Evolutionary conservation across 441 rosid species (phyloP).

Genomic region (Theobroma grandiflorum): DNA sequence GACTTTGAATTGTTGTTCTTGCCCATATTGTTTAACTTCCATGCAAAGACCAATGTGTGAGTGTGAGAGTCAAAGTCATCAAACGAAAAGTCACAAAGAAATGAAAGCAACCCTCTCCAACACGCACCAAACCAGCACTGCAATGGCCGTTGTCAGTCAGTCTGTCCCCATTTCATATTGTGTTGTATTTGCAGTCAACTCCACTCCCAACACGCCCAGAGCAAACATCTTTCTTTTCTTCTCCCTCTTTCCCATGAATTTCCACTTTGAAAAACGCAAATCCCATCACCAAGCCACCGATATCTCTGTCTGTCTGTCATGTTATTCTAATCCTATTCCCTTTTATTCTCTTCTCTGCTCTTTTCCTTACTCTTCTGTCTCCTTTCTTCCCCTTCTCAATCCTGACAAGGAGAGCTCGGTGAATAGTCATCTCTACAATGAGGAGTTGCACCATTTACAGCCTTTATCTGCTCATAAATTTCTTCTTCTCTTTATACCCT

Average conservation of each 20-base stretch:
- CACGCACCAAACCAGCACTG: no score
- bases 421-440: not conserved
- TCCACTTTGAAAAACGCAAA: not conserved
- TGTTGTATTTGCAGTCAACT: constrained; percentile 30
- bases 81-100: no score
- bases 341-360: not conserved
- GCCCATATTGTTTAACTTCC: no score
- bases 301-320: not conserved
- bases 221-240: not conserved
- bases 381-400: not conserved
- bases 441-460: not conserved
- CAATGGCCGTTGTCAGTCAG: not conserved
- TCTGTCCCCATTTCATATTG: not conserved
- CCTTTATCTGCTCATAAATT: constrained; percentile 12
- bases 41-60: not conserved
- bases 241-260: not conserved
- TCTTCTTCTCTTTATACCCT: constrained; percentile 37
- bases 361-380: not conserved
- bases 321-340: not conserved
- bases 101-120: no score
- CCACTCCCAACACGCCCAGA: constrained; percentile 28
- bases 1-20: not conserved
- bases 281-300: not conserved
- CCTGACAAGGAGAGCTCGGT: no score
- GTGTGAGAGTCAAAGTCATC: not conserved